Conservation (phyloP, 1,284 basidiomycete species). For the Microbotryomycetes sp. region DNA sequence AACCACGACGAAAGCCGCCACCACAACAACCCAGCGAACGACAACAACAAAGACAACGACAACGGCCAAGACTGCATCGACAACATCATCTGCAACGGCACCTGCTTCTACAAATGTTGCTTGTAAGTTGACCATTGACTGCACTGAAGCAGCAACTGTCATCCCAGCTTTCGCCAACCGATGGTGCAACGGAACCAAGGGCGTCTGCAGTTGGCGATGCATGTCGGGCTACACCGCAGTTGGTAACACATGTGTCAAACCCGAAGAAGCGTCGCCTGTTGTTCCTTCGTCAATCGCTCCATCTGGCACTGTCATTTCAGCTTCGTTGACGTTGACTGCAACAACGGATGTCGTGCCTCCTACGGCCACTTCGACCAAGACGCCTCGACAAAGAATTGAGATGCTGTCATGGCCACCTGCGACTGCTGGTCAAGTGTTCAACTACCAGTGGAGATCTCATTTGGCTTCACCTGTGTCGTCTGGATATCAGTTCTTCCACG, state of each 20-base stretch:
- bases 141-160: background rate
- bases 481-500: slow-evolving; percentile 12
- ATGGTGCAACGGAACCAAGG: background rate
- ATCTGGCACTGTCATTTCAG: background rate
- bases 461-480: background rate
- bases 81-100: background rate
- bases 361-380: background rate
- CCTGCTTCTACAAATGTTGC: background rate
- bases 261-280: background rate
- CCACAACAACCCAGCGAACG: background rate
- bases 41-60: background rate
- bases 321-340: background rate
- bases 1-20: background rate
- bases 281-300: background rate
- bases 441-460: slow-evolving; percentile 9
- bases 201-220: background rate
- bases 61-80: background rate
- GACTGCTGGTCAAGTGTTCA: background rate
- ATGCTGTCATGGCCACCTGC: slow-evolving; percentile 14
- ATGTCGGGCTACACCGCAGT: background rate
- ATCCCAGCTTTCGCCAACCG: background rate
- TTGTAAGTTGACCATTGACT: background rate
- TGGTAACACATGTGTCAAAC: background rate
- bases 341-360: background rate
- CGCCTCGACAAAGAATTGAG: slow-evolving; percentile 8